Percentiles rank a stretch among this genome's conserved stretches.
phyloP scores from a whole-genome alignment of 139 green algal genomes.

The Volvox reticuliferus region DNA sequence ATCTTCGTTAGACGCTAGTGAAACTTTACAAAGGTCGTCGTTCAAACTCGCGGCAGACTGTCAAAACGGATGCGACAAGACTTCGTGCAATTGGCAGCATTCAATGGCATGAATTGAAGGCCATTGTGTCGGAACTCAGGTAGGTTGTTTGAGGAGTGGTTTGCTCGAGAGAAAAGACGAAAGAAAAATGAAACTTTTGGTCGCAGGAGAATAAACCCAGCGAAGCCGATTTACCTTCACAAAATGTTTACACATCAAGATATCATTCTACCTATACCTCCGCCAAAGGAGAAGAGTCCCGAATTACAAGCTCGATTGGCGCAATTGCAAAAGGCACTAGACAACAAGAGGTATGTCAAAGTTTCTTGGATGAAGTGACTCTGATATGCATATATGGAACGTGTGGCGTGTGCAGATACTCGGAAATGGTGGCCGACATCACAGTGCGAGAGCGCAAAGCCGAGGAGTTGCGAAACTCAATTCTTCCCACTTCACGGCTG shows the following conservation, averaged over 20 bases:
- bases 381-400: neutral
- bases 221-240: constrained; percentile 51
- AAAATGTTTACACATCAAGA: constrained; percentile 54
- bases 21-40: neutral
- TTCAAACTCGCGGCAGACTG: neutral
- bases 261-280: constrained; percentile 58
- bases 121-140: neutral
- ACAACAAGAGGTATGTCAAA: constrained; percentile 64
- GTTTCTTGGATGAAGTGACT: neutral
- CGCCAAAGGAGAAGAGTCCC: constrained; percentile 46
- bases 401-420: constrained; percentile 47
- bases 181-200: neutral
- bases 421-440: constrained; percentile 64
- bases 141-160: neutral
- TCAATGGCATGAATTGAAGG: constrained; percentile 4
- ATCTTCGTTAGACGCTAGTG: neutral
- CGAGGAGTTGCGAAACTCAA: constrained; percentile 34
- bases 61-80: neutral
- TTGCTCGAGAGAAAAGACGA: neutral
- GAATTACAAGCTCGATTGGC: constrained; percentile 71
- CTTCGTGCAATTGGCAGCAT: neutral
- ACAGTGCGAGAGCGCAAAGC: constrained; percentile 59
- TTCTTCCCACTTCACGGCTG: constrained; percentile 72
- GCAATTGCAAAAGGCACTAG: constrained; percentile 60
- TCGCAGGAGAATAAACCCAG: neutral